These are phyloP conservation scores for Colletotrichum theobromicola DNA, from an alignment of 2,329 filamentous ascomycete genomes.

Conservation along the genomic window DNA sequence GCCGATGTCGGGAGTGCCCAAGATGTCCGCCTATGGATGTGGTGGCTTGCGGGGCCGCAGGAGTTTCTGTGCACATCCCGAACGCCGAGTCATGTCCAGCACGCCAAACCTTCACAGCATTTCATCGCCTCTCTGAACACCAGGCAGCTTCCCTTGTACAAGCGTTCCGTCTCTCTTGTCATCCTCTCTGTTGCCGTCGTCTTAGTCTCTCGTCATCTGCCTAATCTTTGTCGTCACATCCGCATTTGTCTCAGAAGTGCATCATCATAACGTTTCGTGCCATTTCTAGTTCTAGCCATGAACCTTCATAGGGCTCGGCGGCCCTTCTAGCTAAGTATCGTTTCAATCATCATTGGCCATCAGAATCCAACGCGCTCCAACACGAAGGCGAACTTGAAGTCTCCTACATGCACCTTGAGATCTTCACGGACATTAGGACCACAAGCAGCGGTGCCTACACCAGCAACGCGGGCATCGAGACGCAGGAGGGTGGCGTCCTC, in stretches of 20 bases:
- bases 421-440: slow-evolving; percentile 53
- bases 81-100: not conserved
- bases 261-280: not conserved
- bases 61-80: not conserved
- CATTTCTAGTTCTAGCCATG: not conserved
- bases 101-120: too few relatives aligned
- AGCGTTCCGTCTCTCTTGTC: not conserved
- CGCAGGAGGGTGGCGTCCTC: slow-evolving; percentile 49
- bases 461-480: slow-evolving; percentile 51
- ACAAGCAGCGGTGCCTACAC: slow-evolving; percentile 54
- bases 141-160: not conserved
- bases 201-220: too few relatives aligned
- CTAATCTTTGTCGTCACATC: not conserved
- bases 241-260: not conserved
- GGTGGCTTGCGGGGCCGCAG: accelerated
- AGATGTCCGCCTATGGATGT: accelerated
- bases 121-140: too few relatives aligned
- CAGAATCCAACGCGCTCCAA: slow-evolving; percentile 35
- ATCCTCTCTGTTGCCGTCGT: too few relatives aligned
- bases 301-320: not conserved
- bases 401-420: slow-evolving; percentile 44
- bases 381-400: slow-evolving; percentile 46
- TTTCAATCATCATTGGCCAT: not conserved
- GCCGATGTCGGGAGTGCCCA: not conserved
- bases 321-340: not conserved